A percentile compares a stretch with the other conserved stretches of the same genome.
phyloP scores from a whole-genome alignment of 1,284 basidiomycete species.

The Jaminaea rosea region DNA sequence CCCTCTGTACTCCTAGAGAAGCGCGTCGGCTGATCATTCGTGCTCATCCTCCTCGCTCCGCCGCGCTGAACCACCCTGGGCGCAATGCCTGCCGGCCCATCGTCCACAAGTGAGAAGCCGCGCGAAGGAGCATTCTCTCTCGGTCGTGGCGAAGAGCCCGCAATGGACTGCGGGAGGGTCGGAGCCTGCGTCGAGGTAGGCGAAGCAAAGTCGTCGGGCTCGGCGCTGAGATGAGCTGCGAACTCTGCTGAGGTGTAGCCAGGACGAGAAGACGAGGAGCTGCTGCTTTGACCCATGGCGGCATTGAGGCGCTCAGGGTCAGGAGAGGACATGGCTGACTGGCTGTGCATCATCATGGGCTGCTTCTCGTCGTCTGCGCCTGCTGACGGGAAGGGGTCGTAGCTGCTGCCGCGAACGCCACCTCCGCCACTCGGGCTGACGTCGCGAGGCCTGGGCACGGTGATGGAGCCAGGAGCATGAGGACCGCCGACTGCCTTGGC shows the following conservation, averaged over 20 bases:
- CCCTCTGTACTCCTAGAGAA: background rate
- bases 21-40: background rate
- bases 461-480: conserved; percentile 14
- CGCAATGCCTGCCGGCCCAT: conserved; percentile 22
- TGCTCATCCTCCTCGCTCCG: background rate
- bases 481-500: conserved; percentile 12
- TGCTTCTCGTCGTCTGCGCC: conserved; percentile 29
- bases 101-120: conserved; percentile 42
- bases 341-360: conserved; percentile 25
- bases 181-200: background rate
- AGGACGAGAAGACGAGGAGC: background rate
- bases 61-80: background rate
- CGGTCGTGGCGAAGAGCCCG: background rate
- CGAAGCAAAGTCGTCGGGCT: background rate
- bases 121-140: conserved; percentile 1
- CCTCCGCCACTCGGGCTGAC: no score
- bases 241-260: background rate
- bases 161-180: background rate
- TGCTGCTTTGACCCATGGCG: background rate
- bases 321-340: conserved; percentile 24
- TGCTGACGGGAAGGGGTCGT: conserved; percentile 21
- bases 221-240: background rate
- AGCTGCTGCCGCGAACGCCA: conserved; percentile 1
- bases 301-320: conserved; percentile 13
- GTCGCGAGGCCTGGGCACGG: conserved; percentile 23